Conservation (phyloP, 129 eudicot genomes). For the Artemisia tridentata region DNA sequence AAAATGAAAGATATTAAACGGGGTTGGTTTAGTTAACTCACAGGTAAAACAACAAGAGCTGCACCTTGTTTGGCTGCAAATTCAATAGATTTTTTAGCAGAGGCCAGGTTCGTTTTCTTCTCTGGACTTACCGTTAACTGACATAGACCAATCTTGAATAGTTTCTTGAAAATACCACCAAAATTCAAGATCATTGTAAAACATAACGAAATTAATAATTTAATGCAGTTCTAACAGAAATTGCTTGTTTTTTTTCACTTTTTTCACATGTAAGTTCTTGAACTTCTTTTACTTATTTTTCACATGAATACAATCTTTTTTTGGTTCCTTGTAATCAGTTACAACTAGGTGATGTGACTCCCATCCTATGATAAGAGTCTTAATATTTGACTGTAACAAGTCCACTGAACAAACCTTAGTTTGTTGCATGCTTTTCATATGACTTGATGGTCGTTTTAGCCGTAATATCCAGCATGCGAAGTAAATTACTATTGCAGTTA, state of each 20-base stretch:
- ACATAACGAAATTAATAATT: not conserved
- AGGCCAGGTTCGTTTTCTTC: slow-evolving; percentile 1
- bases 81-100: not conserved
- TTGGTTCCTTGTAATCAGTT: too few relatives aligned
- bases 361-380: not conserved
- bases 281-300: too few relatives aligned
- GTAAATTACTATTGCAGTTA: too few relatives aligned
- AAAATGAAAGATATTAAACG: not conserved
- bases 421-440: too few relatives aligned
- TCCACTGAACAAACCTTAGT: too few relatives aligned
- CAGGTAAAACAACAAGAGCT: slow-evolving; percentile 9
- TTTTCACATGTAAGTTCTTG: too few relatives aligned
- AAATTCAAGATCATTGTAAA: not conserved
- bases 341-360: not conserved
- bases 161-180: not conserved
- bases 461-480: too few relatives aligned
- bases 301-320: too few relatives aligned
- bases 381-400: not conserved
- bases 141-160: not conserved
- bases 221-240: not conserved
- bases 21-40: not conserved
- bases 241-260: not conserved
- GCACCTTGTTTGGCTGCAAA: slow-evolving; percentile 4
- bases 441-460: too few relatives aligned
- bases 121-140: slow-evolving; percentile 11